A percentile compares a stretch with the other conserved stretches of the same genome.
These are phyloP conservation scores for Tolypocladium sp. DNA, from an alignment of 2,329 filamentous ascomycete genomes.

Conservation along the genomic window DNA sequence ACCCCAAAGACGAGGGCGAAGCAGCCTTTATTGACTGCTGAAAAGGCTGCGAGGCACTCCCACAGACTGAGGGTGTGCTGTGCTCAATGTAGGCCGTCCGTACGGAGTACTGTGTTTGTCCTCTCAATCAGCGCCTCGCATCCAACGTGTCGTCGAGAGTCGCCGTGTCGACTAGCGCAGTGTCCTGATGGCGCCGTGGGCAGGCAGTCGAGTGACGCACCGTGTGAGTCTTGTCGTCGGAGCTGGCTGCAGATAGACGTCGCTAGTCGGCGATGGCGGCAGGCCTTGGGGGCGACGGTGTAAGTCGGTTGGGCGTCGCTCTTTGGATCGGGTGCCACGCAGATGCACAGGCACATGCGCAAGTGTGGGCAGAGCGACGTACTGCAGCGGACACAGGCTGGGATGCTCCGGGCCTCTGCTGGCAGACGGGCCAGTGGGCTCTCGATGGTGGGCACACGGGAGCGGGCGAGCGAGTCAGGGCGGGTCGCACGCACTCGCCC, in stretches of 20 bases:
- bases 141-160: background rate
- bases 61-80: background rate
- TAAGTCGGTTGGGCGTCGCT: constrained; percentile 4
- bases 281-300: constrained; percentile 1
- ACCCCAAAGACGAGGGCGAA: background rate
- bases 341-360: background rate
- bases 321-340: background rate
- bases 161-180: background rate
- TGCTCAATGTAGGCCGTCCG: background rate
- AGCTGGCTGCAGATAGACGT: background rate
- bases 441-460: background rate
- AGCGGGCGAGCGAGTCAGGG: constrained; percentile 3
- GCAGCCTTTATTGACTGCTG: background rate
- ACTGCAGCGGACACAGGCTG: background rate
- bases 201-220: background rate
- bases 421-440: background rate
- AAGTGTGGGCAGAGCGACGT: background rate
- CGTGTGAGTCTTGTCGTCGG: background rate
- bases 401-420: background rate
- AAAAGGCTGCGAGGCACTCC: background rate
- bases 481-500: background rate
- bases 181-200: background rate
- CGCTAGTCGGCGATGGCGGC: constrained; percentile 1
- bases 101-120: background rate
- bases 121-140: background rate